Base-by-base conservation (phyloP, 1,284 basidiomycete species). In the Moesziomyces sp. region DNA sequence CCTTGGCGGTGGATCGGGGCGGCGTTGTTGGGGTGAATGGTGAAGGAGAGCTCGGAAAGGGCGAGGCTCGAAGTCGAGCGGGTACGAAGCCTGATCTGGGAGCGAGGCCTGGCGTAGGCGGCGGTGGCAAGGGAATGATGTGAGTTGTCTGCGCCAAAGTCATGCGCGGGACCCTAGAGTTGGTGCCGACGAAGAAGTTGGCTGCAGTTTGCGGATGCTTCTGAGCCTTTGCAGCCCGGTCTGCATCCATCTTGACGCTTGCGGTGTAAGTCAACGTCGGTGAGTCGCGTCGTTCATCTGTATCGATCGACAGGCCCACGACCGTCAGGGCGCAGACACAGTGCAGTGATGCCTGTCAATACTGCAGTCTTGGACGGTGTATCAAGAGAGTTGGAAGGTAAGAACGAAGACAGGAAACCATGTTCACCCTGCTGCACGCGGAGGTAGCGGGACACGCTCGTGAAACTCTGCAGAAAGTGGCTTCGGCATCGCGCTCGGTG, bases 111-210 rank as follows among this genome's bases (percentile, higher is more conserved):
- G 59, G 63, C 16, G 59, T 51, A 3, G 35, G 24, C 23, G 24
- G 14, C 6, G 38, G 10, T 4, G 66, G 66, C 3, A 58, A 40
- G 16, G 68, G 54, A 10, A 72, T 62, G 58, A 55, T 46, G 43
- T 66, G 69, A 8, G 69, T 50, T 11, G 69, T 58, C 40, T 72
- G 62, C 13, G 69, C 62, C 24, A 72, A 40, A 6, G 62, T 60
- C 62, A 66, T 62, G 19, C 62, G 62, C 7, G 69, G 69, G 10
- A 72, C 69, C 42, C 69, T 72, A 9, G 69, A 72, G 33, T 61
- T 66, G 52, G 69, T 66, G 47, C 69, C 69, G 8, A 72, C 69
- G 16, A 72, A 72, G 69, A 66, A 72, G 52, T 65, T 72, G 54
- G 69, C 69, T 3, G 69, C 58, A n/a, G 69, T 65, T 30, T 65